A percentile compares a stretch with the other conserved stretches of the same genome.
phyloP scores from a whole-genome alignment of 495 filamentous ascomycete genomes.

The Xylaria intraflava region DNA sequence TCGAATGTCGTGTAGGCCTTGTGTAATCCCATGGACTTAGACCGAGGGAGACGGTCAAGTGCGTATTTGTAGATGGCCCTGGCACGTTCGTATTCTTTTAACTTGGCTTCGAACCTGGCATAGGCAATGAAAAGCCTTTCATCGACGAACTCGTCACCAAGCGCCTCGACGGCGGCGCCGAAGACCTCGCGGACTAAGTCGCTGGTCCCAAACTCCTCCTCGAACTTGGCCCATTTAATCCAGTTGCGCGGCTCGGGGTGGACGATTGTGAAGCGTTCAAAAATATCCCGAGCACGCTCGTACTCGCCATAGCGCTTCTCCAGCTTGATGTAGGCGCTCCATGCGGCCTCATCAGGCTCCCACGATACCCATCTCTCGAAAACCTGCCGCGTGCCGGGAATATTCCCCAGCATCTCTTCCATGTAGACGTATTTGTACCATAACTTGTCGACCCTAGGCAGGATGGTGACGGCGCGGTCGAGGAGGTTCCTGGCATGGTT shows the following conservation, averaged over 20 bases:
- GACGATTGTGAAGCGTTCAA: conserved; percentile 84
- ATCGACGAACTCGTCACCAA: conserved; percentile 95
- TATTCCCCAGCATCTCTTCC: conserved; percentile 92
- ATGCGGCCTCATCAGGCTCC: conserved; percentile 94
- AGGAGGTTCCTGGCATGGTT: conserved; percentile 94
- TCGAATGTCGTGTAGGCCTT: conserved; percentile 95
- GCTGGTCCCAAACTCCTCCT: conserved; percentile 87
- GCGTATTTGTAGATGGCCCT: conserved; percentile 96
- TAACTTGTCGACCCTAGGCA: conserved; percentile 86
- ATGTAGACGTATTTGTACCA: conserved; percentile 99
- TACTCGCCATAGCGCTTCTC: conserved; percentile 93
- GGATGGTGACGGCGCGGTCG: conserved; percentile 87
- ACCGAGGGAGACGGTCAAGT: conserved; percentile 81
- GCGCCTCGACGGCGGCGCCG: conserved; percentile 76
- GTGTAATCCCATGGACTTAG: conserved; percentile 77
- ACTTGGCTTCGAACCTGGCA: conserved; percentile 83
- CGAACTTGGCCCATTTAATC: conserved; percentile 98
- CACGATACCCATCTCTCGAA: conserved; percentile 99
- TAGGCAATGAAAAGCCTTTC: conserved; percentile 92
- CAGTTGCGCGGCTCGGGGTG: conserved; percentile 94
- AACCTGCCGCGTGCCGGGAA: conserved; percentile 85
- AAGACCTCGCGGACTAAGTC: conserved; percentile 92
- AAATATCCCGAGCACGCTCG: conserved; percentile 75
- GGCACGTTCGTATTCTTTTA: conserved; percentile 94
- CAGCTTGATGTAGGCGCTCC: conserved; percentile 92